Conservation (phyloP, 768 basidiomycete species). For the Hygrophoropsis aurantiaca region DNA sequence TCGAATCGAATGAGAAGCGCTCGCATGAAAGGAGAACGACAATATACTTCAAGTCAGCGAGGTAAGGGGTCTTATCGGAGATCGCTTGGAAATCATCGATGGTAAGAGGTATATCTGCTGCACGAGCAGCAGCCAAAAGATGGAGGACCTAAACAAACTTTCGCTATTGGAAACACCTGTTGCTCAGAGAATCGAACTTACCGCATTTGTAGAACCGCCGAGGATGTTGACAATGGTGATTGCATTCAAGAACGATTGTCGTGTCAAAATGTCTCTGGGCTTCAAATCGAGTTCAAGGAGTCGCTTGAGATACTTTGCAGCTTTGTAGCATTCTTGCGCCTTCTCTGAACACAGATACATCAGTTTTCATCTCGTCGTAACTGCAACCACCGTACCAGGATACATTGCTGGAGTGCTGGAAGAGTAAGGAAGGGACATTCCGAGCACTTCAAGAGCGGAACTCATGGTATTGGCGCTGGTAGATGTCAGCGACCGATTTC, state of each 20-base stretch:
- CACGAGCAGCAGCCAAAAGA: slow-evolving; percentile 80
- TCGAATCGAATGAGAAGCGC: neutral
- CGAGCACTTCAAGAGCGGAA: slow-evolving; percentile 78
- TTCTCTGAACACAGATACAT: slow-evolving; percentile 52
- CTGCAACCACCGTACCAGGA: slow-evolving; percentile 44
- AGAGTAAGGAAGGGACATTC: slow-evolving; percentile 85
- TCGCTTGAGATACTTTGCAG: slow-evolving; percentile 72
- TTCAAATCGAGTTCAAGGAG: slow-evolving; percentile 79
- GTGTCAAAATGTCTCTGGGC: slow-evolving; percentile 74
- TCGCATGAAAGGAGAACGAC: neutral
- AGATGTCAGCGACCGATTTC: neutral
- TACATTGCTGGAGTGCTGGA: slow-evolving; percentile 70
- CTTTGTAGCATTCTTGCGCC: slow-evolving; percentile 77
- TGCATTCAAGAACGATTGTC: slow-evolving; percentile 78
- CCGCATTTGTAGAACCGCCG: slow-evolving; percentile 88
- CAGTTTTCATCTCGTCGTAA: neutral
- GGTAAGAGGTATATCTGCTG: slow-evolving; percentile 68
- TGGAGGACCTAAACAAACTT: slow-evolving; percentile 68
- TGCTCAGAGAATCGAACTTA: slow-evolving; percentile 31
- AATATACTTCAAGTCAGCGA: slow-evolving; percentile 76
- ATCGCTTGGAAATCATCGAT: slow-evolving; percentile 88
- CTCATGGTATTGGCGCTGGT: slow-evolving; percentile 85
- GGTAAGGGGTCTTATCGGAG: slow-evolving; percentile 76
- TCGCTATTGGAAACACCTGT: too few relatives aligned
- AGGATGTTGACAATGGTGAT: slow-evolving; percentile 77